Percentiles rank a stretch among this genome's conserved stretches.
phyloP scores from a whole-genome alignment of 192 early-diverging fungal genomes.

The Paraglomus occultum region DNA sequence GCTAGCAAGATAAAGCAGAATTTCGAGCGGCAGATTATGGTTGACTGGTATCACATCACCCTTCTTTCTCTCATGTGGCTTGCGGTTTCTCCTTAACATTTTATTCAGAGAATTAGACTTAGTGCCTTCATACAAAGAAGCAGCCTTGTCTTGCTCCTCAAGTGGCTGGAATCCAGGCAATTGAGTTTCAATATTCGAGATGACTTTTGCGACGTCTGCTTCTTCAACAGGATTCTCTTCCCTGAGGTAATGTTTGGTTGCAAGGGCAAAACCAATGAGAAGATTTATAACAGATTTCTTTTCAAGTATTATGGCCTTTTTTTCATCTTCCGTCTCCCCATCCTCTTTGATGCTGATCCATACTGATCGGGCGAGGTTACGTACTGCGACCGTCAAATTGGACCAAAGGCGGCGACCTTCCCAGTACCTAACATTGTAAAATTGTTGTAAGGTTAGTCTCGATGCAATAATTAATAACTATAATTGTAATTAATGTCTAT shows the following conservation, averaged over 20 bases:
- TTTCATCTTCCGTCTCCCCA: constrained; percentile 30
- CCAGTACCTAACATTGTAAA: constrained; percentile 58
- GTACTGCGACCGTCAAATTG: constrained; percentile 61
- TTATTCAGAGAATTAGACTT: not conserved
- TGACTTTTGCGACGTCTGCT: constrained; percentile 66
- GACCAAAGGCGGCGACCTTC: constrained; percentile 87
- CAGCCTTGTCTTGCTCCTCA: not conserved
- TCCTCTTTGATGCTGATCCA: constrained; percentile 58
- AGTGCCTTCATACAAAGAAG: not conserved
- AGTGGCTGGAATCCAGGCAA: constrained; percentile 15
- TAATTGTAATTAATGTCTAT: too few species aligned
- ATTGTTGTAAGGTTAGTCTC: too few species aligned
- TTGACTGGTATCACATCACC: constrained; percentile 27
- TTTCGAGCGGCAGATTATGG: constrained; percentile 55
- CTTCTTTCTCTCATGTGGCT: constrained; percentile 29
- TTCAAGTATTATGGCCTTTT: constrained; percentile 58
- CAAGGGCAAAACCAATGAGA: constrained; percentile 71
- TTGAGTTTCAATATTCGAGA: constrained; percentile 49
- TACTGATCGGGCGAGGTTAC: constrained; percentile 74
- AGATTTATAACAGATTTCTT: constrained; percentile 72
- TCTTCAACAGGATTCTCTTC: constrained; percentile 65
- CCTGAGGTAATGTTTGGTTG: constrained; percentile 83
- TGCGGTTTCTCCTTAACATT: constrained; percentile 20
- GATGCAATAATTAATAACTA: too few species aligned
- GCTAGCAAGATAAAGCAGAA: constrained; percentile 60